These are phyloP conservation scores for Akebia trifoliata DNA, from an alignment of 164 flowering plant species.

Conservation along the genomic window DNA sequence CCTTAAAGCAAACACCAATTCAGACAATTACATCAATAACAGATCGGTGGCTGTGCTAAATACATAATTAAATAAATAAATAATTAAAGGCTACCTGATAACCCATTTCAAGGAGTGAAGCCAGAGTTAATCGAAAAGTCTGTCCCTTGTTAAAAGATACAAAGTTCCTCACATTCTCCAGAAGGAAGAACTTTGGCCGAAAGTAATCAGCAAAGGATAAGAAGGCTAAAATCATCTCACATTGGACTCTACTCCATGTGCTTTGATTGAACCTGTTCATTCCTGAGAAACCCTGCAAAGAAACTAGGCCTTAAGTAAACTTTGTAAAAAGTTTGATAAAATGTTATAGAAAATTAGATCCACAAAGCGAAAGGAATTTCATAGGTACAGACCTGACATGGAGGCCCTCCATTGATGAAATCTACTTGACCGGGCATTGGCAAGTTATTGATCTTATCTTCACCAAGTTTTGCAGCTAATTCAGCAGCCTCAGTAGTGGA, in stretches of 20 bases:
- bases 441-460: slow-evolving; percentile 47
- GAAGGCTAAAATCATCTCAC: slow-evolving; percentile 95
- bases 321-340: background rate
- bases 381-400: slow-evolving; percentile 61
- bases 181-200: slow-evolving; percentile 72
- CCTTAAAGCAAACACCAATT: slow-evolving; percentile 33
- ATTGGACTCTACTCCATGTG: slow-evolving; percentile 95
- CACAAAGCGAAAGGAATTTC: background rate
- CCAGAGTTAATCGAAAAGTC: slow-evolving; percentile 78
- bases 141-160: slow-evolving; percentile 93
- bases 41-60: background rate
- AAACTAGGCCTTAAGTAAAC: background rate
- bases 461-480: slow-evolving; percentile 45
- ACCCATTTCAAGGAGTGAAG: slow-evolving; percentile 97
- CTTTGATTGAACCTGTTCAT: slow-evolving; percentile 90
- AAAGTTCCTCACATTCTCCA: slow-evolving; percentile 91
- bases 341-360: background rate
- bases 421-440: slow-evolving; percentile 94
- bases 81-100: slow-evolving; percentile 62
- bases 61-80: no score
- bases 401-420: slow-evolving; percentile 97
- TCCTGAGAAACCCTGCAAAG: slow-evolving; percentile 89
- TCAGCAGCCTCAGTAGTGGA: slow-evolving; percentile 75
- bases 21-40: background rate
- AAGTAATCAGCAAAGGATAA: slow-evolving; percentile 89